Evolutionary conservation across 1,139 yeast species (phyloP), one percentile per base, ranked within the genome.

Genomic region (Hyphopichia pseudoburtonii): DNA sequence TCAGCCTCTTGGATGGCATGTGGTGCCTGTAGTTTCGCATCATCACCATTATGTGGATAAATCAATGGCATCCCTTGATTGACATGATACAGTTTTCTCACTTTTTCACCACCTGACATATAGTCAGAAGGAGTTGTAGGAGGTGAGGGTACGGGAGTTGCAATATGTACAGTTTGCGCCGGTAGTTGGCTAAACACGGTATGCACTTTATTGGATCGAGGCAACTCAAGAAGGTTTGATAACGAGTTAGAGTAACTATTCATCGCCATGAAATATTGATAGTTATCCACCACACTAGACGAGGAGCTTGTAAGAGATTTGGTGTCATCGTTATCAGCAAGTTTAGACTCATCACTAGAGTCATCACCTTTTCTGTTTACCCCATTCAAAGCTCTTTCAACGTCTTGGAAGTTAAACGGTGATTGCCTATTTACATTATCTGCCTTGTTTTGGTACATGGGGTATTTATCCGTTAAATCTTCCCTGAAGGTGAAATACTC

Each of bases 111-210:
- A 1, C 79, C 80, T 3, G 76, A 57, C 64, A 73, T 66, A 39
- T 62, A 71, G 32, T 71, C 76, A 4, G 74, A 67, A 18, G 95
- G 89, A 1, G 84, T 76, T 8, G 78, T 59, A 0, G 86, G 83
- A 0, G 96, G 96, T 0, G 96, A 85, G 1, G 96, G 94, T 0
- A 85, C 86, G 0, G 96, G 96, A 0, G 96, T 88, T 0, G 96
- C 90, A 14, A 89, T 73, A 57, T 89, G 96, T 3, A 84, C 64
- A 1, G 77, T 72, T 26, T 86, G 88, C 0, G 78, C 70, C 1
- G 87, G 86, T 15, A 82, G 59, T 31, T 78, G 73, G 32, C 76
- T 69, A 38, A 76, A 73, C 2, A 77, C 60, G 5, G 82, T 72
- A 42, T 82, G 86, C 2, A 70, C 57, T 44, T 69, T 71, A 33